A percentile compares a stretch with the other conserved stretches of the same genome.
These are phyloP conservation scores for Solanum bulbocastanum DNA, from an alignment of 257 asterid species.

Conservation along the genomic window DNA sequence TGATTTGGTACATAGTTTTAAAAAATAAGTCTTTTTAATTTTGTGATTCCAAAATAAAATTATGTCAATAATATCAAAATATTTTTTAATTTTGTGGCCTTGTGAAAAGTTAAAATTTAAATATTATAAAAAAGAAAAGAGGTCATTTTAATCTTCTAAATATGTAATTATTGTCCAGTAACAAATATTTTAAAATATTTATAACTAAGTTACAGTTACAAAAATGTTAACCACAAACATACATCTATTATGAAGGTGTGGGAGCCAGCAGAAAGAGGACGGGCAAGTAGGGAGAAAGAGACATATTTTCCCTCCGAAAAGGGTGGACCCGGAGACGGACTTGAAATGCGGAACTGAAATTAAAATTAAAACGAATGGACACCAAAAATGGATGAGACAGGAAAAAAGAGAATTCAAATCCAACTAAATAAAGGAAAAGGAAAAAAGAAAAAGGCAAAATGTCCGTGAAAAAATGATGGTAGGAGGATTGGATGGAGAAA, in stretches of 20 bases:
- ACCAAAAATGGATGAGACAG: conserved; percentile 11
- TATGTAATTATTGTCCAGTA: neutral
- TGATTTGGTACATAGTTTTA: too few species aligned
- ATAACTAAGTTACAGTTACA: neutral
- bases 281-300: neutral
- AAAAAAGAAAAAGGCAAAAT: conserved; percentile 1
- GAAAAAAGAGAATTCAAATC: conserved; percentile 7
- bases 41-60: too few species aligned
- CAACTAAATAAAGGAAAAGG: neutral
- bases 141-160: too few species aligned
- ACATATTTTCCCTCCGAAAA: neutral
- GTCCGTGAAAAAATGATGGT: conserved; percentile 29
- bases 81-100: too few species aligned
- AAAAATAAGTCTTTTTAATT: too few species aligned
- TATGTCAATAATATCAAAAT: too few species aligned
- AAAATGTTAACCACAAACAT: neutral
- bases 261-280: neutral
- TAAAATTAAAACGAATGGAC: conserved; percentile 1
- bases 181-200: too few species aligned
- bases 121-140: too few species aligned
- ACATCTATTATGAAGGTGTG: neutral
- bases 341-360: conserved; percentile 20
- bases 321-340: conserved; percentile 23
- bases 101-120: too few species aligned
- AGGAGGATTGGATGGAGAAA: neutral